phyloP scores from a whole-genome alignment of 1,284 basidiomycete species.

The Trichosporon sp. region DNA sequence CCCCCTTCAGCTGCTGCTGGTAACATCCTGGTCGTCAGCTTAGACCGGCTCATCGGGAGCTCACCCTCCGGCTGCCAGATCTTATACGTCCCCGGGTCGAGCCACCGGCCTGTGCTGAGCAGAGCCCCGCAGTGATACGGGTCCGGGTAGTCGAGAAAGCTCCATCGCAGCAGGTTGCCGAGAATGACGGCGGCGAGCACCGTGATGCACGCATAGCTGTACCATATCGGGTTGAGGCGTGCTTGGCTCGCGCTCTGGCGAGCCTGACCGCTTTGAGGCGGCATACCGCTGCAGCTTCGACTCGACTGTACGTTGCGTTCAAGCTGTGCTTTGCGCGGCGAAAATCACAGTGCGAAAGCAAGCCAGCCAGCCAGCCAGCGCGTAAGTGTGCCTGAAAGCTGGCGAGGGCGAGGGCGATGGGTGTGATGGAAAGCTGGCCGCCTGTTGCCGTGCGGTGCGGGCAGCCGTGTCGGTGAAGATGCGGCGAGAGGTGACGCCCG shows the following conservation, averaged over 20 bases:
- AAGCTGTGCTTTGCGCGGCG: neutral
- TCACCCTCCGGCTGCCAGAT: conserved; percentile 82
- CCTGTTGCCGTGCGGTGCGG: neutral
- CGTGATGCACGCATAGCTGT: conserved; percentile 46
- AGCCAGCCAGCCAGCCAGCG: neutral
- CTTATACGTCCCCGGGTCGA: conserved; percentile 56
- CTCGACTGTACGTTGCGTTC: neutral
- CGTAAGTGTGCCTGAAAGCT: neutral
- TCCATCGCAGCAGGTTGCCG: conserved; percentile 45
- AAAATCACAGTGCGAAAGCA: no score
- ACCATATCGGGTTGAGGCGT: conserved; percentile 47
- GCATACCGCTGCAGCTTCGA: neutral
- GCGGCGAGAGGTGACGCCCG: neutral
- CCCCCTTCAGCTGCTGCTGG: conserved; percentile 17
- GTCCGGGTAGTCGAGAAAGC: conserved; percentile 59
- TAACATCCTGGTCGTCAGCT: conserved; percentile 29
- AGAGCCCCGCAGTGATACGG: conserved; percentile 66
- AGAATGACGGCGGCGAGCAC: conserved; percentile 41
- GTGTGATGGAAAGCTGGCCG: neutral
- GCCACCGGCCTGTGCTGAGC: conserved; percentile 68
- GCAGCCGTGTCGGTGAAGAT: neutral
- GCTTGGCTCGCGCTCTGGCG: conserved; percentile 10
- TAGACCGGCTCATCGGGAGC: conserved; percentile 20
- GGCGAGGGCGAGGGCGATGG: neutral
- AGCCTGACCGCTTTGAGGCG: conserved; percentile 1